Percentiles rank a stretch among this genome's conserved stretches.
phyloP scores from a whole-genome alignment of 2,329 filamentous ascomycete genomes.

The Penicillium janthinellum region DNA sequence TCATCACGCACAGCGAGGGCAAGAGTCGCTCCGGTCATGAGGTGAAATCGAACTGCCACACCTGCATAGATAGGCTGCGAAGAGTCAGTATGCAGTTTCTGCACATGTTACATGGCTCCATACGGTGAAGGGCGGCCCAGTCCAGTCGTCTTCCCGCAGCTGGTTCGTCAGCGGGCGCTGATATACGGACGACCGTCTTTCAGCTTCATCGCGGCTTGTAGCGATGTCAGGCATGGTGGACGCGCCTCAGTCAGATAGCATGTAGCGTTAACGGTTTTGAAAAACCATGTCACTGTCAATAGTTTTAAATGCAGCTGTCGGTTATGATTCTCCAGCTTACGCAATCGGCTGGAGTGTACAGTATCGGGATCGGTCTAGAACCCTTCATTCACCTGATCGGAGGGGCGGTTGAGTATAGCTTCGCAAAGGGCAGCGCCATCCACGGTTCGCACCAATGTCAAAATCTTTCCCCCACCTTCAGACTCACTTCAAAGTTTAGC shows the following conservation, averaged over 20 bases:
- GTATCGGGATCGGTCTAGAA: not conserved
- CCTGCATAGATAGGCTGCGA: not conserved
- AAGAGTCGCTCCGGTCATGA: not conserved
- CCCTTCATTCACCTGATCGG: not conserved
- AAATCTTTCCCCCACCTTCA: not conserved
- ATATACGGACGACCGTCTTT: not conserved
- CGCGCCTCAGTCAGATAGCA: not conserved
- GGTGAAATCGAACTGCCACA: not conserved
- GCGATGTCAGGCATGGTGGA: not conserved
- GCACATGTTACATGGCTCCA: not conserved
- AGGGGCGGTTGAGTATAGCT: not conserved
- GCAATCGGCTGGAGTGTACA: not conserved
- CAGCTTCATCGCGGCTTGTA: not conserved
- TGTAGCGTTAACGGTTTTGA: not conserved
- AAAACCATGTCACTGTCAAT: not conserved
- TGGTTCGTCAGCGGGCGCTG: not conserved
- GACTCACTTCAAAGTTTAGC: not conserved
- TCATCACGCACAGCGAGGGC: not conserved
- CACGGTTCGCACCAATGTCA: not conserved
- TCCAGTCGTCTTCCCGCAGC: not conserved
- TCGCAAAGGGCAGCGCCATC: not conserved
- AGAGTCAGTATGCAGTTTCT: not conserved
- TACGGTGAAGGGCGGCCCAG: not conserved
- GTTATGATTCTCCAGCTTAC: not conserved
- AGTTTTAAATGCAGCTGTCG: not conserved